Base-by-base conservation (phyloP, 768 basidiomycete species). In the Trametes gibbosa region DNA sequence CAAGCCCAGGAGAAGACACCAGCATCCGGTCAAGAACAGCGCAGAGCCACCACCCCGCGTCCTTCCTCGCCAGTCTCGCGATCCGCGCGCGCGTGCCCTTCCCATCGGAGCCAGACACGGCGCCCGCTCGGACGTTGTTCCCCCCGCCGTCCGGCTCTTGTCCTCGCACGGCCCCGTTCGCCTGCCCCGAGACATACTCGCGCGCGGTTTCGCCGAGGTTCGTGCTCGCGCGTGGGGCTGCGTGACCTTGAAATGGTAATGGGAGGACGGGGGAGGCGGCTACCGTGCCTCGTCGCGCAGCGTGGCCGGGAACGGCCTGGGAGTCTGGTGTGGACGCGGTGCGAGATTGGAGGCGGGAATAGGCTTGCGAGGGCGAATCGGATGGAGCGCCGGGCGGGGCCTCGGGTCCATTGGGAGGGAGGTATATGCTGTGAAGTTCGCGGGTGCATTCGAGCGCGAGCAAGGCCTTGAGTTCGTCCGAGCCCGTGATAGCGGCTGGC, bases 11-110 rank as follows among this genome's bases (percentile, higher is more conserved):
- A 32, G 29, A 32, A 32, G 29, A 32, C 29, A 32, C 29, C 64
- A 75, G 72, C 35, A 78, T 58, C 53, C 72, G 61, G 51, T 80
- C 78, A 29, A 83, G 68, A 46, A 76, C 60, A 39, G 72, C 73
- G 65, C 81, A 83, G 29, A 83, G 70, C 69, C 81, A 84, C 82
- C 82, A 84, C 12, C 79, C 48, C 24, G 79, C 63, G 61, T 84
- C 83, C 60, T 82, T 82, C 43, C 70, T 72, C 21, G 75, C 78
- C 29, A 83, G 74, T 42, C 69, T 72, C 61, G 65, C 68, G 56
- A 79, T 68, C 53, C 80, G 74, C 43, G 63, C 63, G 53, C 57
- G 29, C 53, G 10, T 14, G n/a, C 13, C 55, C 47, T 50, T 49
- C 47, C 55, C 55, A 56, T 35, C 46, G 27, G 48, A 17, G 21